These are phyloP conservation scores for Davidsoniella australis DNA, from an alignment of 2,329 filamentous ascomycete species.

Conservation along the genomic window DNA sequence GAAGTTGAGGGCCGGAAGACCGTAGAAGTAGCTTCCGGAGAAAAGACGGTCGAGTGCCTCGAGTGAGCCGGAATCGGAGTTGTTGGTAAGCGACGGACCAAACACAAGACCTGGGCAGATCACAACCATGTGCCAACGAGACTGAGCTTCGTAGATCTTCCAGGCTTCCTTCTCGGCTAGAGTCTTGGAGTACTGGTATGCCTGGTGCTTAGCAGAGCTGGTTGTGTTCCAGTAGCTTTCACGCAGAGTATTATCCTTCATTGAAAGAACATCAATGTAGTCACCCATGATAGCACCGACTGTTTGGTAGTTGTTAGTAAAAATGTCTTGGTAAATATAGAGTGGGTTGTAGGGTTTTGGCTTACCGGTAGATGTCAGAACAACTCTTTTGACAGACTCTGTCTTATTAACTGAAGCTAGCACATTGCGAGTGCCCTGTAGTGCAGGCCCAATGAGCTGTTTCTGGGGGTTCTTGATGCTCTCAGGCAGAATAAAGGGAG, in stretches of 20 bases:
- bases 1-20: conserved; percentile 17
- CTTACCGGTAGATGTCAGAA: conserved; percentile 13
- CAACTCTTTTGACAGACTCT: conserved; percentile 14
- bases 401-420: conserved; percentile 12
- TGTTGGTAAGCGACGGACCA: conserved; percentile 13
- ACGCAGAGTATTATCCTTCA: background rate
- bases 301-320: background rate
- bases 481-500: conserved; percentile 17
- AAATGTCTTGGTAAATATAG: too few relatives aligned
- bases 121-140: conserved; percentile 12
- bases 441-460: conserved; percentile 14
- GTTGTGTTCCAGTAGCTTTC: conserved; percentile 2
- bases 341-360: background rate
- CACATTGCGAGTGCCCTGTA: conserved; percentile 14
- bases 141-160: conserved; percentile 13
- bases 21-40: conserved; percentile 16
- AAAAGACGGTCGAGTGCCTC: conserved; percentile 17
- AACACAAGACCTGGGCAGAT: conserved; percentile 13
- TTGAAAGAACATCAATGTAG: conserved; percentile 2
- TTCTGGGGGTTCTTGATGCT: conserved; percentile 10
- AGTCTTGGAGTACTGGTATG: conserved; percentile 12
- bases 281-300: conserved; percentile 5
- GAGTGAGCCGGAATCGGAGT: conserved; percentile 16
- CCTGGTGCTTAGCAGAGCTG: background rate
- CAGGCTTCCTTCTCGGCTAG: conserved; percentile 13